A percentile compares a stretch with the other conserved stretches of the same genome.
These are phyloP conservation scores for Xylariaceae sp. DNA, from an alignment of 2,329 filamentous ascomycete genomes.

Conservation along the genomic window DNA sequence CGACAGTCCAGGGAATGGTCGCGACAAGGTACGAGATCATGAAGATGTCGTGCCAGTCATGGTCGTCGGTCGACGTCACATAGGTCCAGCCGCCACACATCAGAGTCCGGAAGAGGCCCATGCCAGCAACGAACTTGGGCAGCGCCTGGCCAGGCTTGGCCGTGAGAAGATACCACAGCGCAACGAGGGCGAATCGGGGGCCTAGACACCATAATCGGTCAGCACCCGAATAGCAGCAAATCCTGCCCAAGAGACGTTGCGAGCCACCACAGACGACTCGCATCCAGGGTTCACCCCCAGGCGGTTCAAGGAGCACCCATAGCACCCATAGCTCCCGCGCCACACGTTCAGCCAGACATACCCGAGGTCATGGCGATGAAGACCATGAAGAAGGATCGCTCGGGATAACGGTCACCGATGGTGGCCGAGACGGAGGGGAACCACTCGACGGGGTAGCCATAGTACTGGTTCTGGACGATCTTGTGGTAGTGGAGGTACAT, in stretches of 20 bases:
- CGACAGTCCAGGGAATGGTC: slow-evolving; percentile 90
- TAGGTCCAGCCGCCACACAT: slow-evolving; percentile 98
- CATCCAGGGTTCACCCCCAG: too few species aligned
- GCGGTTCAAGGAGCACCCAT: too few species aligned
- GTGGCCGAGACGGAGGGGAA: slow-evolving; percentile 94
- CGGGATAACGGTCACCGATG: slow-evolving; percentile 94
- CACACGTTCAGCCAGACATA: slow-evolving; percentile 28
- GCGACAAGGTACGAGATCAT: slow-evolving; percentile 98
- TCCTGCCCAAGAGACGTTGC: too few species aligned
- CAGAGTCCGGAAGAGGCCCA: slow-evolving; percentile 79
- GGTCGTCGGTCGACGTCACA: slow-evolving; percentile 94
- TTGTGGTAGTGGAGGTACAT: slow-evolving; percentile 83
- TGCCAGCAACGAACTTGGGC: slow-evolving; percentile 71
- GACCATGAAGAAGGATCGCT: slow-evolving; percentile 92
- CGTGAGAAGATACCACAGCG: slow-evolving; percentile 86
- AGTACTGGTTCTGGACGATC: slow-evolving; percentile 96
- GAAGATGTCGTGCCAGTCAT: slow-evolving; percentile 97
- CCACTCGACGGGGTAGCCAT: slow-evolving; percentile 91
- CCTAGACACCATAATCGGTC: too few species aligned
- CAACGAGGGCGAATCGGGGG: slow-evolving; percentile 84
- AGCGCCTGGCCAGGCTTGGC: slow-evolving; percentile 65
- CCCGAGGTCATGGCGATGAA: slow-evolving; percentile 96
- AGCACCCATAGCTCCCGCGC: slow-evolving; percentile 1
- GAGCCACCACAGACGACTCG: too few species aligned
- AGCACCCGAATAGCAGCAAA: too few species aligned